A percentile compares a stretch with the other conserved stretches of the same genome.
Conservation (phyloP, 2,329 filamentous ascomycete genomes). For the Hypomyces rosellus region DNA sequence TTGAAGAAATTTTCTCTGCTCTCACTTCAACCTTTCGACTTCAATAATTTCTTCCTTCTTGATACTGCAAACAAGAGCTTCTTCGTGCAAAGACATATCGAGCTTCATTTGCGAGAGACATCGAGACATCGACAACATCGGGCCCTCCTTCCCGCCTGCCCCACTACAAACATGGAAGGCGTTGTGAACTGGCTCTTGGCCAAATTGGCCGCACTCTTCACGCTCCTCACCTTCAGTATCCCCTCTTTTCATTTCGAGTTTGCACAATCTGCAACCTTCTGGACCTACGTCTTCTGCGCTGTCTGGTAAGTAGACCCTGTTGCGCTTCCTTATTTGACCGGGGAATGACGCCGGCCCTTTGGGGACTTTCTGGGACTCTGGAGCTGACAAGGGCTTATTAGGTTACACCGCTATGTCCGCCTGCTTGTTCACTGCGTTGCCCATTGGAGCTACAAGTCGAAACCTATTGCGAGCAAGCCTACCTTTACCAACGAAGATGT, state of each 20-base stretch:
- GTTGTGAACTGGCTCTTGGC: constrained; percentile 7
- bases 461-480: constrained; percentile 76
- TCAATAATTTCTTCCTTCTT: neutral
- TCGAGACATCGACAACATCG: constrained; percentile 1
- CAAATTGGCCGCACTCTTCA: constrained; percentile 5
- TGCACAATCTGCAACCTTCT: constrained; percentile 39
- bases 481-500: constrained; percentile 75
- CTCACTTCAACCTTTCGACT: neutral
- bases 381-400: constrained; percentile 27
- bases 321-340: no score
- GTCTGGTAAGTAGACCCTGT: constrained; percentile 38
- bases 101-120: constrained; percentile 5
- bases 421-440: constrained; percentile 78
- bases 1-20: neutral
- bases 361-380: neutral
- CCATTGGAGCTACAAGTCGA: constrained; percentile 82
- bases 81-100: constrained; percentile 5
- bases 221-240: constrained; percentile 1
- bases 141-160: neutral
- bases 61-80: neutral
- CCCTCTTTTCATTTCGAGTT: constrained; percentile 24
- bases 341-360: constrained; percentile 12
- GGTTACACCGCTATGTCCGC: constrained; percentile 81
- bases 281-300: constrained; percentile 36
- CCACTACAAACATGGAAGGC: constrained; percentile 9